These are phyloP conservation scores for Biancaea sappan DNA, from an alignment of 306 rosid genomes.

Conservation along the genomic window DNA sequence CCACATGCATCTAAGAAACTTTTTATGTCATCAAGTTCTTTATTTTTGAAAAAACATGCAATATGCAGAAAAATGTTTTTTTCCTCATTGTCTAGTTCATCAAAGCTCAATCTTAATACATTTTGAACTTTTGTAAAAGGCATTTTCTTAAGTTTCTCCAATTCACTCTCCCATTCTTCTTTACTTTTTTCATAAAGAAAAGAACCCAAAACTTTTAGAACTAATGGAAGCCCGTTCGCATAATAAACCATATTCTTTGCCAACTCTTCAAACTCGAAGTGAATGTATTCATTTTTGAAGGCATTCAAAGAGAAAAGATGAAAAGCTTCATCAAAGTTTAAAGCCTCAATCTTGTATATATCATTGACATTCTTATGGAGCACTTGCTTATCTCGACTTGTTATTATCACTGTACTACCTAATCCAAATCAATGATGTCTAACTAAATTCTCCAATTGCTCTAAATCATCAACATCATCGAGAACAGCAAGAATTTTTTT, in stretches of 20 bases:
- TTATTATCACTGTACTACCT: neutral
- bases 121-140: neutral
- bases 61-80: neutral
- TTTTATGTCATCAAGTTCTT: neutral
- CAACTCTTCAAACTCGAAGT: neutral
- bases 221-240: conserved; percentile 1
- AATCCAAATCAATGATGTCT: neutral
- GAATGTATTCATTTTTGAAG: neutral
- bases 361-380: neutral
- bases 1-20: neutral
- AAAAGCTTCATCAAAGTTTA: neutral
- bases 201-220: neutral
- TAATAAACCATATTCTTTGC: neutral
- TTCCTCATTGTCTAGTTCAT: neutral
- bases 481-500: neutral
- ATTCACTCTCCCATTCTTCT: neutral
- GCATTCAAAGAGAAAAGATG: neutral
- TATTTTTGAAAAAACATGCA: neutral
- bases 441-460: neutral
- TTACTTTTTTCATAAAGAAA: neutral
- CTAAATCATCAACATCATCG: neutral
- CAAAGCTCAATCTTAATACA: neutral
- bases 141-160: neutral
- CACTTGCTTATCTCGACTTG: neutral
- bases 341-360: neutral